Base-by-base conservation (phyloP, 176 grass and related monocot genomes). In the Oryza meridionalis region DNA sequence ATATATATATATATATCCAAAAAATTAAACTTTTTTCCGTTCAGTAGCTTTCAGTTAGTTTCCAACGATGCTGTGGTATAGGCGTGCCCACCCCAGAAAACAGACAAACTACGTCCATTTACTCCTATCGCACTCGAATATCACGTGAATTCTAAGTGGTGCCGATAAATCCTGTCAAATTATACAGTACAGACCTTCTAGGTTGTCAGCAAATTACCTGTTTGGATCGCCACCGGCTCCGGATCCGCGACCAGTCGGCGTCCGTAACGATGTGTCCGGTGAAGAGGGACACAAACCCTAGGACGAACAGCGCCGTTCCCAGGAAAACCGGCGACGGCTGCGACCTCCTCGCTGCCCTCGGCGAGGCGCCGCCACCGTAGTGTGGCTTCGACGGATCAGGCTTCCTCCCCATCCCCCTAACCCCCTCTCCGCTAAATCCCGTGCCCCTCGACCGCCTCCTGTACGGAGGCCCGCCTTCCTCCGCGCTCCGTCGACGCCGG, bases 241-340 rank as follows among this genome's bases (percentile, higher is more conserved):
- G 89, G 80, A 93, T 86, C 70, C 88, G 93, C 33, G 91, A 92
- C 96, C 91, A 92, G 46, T 98, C 92, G 71, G 90, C 87, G 77
- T 95, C 87, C 50, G 96, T 87, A 49, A 94, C 91, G 47, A 98
- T 88, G 70, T 98, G 89, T 2, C 96, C 96, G 15, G 88, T 93
- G 51, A 98, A 84, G 37, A 98, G 85, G 9, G 96, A 98, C 67
- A 95, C 81, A 3, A 98, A 86, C 42, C 91, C 96, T 65, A 98
- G 77, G 9, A 79, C 38, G 68, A 98, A 93, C 4, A 95, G 89
- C 22, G 90, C 84, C 44, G 80, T 63, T 12, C 93, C 96, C 10
- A 92, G 77, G 65, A 89, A 76, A 15, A 93, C 44, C 8, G 92
- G 88, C 4, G 80, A 93, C 26, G 84, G 87, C 55, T 81, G 26